Conservation (phyloP, 352 stramenopile species). For the Pythium dissotocum region DNA sequence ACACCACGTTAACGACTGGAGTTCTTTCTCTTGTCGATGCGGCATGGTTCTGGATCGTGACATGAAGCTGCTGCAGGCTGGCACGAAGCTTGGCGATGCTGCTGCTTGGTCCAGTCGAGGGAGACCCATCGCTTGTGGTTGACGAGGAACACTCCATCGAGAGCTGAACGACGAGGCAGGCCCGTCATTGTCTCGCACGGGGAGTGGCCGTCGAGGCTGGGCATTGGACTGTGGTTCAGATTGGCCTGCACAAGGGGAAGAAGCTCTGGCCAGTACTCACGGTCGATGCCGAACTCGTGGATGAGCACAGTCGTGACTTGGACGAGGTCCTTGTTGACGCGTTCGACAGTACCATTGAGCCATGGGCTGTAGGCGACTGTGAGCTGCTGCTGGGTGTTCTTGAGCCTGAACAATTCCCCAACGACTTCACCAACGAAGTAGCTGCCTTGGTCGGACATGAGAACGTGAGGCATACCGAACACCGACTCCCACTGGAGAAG, state of each 20-base stretch:
- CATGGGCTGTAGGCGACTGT: constrained; percentile 33
- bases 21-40: no score
- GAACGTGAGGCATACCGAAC: no score
- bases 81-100: no score
- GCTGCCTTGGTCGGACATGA: no score
- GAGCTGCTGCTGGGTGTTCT: constrained; percentile 31
- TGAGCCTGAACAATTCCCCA: no score
- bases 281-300: constrained; percentile 31
- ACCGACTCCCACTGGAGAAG: no score
- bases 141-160: neutral
- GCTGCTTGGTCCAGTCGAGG: no score
- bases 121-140: no score
- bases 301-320: constrained; percentile 32
- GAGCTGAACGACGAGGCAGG: constrained; percentile 7
- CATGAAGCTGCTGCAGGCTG: no score
- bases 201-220: constrained; percentile 21
- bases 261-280: constrained; percentile 27
- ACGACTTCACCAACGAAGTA: no score
- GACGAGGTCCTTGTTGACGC: constrained; percentile 29
- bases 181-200: constrained; percentile 31
- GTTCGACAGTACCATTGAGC: constrained; percentile 35
- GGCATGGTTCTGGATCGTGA: constrained; percentile 5
- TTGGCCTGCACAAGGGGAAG: constrained; percentile 32
- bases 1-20: no score
- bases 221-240: constrained; percentile 32